A percentile compares a stretch with the other conserved stretches of the same genome.
These are phyloP conservation scores for Coemansia sp. DNA, from an alignment of 192 early-diverging fungal species.

Conservation along the genomic window DNA sequence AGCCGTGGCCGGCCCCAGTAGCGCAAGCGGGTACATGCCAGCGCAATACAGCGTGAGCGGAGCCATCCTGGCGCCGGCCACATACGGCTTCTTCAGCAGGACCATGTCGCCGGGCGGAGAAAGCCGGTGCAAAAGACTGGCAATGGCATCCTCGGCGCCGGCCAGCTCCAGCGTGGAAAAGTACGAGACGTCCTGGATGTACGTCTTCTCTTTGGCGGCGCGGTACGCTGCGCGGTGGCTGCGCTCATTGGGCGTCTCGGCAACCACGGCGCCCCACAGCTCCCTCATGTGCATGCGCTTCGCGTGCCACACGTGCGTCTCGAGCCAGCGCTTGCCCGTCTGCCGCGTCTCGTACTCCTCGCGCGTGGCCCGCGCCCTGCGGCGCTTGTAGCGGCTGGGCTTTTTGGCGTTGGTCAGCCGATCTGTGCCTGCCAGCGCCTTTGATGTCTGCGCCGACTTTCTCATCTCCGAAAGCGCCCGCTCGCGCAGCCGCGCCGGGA, in stretches of 20 bases:
- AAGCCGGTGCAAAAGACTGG: constrained; percentile 53
- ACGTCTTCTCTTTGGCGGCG: constrained; percentile 70
- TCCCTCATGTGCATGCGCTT: constrained; percentile 96
- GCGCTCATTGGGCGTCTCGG: constrained; percentile 84
- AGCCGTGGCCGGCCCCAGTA: constrained; percentile 72
- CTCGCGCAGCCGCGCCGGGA: constrained; percentile 81
- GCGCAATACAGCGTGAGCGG: constrained; percentile 42
- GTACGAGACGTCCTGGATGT: constrained; percentile 87
- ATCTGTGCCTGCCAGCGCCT: constrained; percentile 14
- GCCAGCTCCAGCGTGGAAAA: constrained; percentile 66
- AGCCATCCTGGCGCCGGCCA: constrained; percentile 15
- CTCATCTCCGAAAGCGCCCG: constrained; percentile 72
- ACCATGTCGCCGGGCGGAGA: constrained; percentile 53
- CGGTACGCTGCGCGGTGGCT: constrained; percentile 72
- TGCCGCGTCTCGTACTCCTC: constrained; percentile 46
- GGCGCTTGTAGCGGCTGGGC: constrained; percentile 44
- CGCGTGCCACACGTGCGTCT: constrained; percentile 98
- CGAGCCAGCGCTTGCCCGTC: constrained; percentile 77
- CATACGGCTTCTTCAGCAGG: constrained; percentile 2
- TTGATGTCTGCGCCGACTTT: constrained; percentile 31
- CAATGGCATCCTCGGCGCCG: constrained; percentile 55
- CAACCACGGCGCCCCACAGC: constrained; percentile 67
- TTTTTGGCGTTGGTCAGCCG: constrained; percentile 24
- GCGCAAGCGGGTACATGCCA: constrained; percentile 23
- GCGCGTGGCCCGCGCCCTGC: constrained; percentile 19